Base-by-base conservation (phyloP, 1,284 basidiomycete genomes). In the Fomitopsis schrenkii region DNA sequence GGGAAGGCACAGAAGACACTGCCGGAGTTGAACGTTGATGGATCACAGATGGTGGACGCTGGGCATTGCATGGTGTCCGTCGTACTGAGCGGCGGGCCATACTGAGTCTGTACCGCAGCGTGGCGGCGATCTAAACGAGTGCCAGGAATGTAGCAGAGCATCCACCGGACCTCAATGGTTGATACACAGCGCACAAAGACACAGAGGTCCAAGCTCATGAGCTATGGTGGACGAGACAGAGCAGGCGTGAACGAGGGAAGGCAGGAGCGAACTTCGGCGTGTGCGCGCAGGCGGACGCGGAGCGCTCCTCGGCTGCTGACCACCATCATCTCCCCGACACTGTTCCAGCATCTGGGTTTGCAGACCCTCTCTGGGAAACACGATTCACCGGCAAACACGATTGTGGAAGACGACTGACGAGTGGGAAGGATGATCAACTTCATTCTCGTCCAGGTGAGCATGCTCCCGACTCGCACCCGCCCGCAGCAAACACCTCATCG, bases 401-500 rank as follows among this genome's bases (percentile, higher is more conserved):
- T 33, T 22, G 50, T 30, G 22, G 28, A 30, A 33, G 52, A 40
- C 9, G 19, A 57, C 6, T 40, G 19, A 14, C 45, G 19, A 46
- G 19, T 22, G 26, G 33, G 36, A 14, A 54, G 33, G 22, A 94
- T 96, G 94, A 95, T 97, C 77, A 89, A 93, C 66, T 96, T 96
- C 77, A 94, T 97, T 69, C 87, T 97, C 60, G 93, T 97, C 14
- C 93, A 95, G 80, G 92, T 90, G 15, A 58, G 68, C 62, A 62
- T 67, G 78, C 66, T 28, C 54, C 58, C 14, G 36, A 41, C 14
- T 44, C 57, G 9, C 19, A 14, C 22, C 42, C 48, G 5, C 17
- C 46, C 22, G 38, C n/a, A 55, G 36, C 19, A 9, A 15, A 55
- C 41, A 45, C 52, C 22, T 22, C 17, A 38, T 61, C 48, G 35